Percentiles rank a stretch among this genome's conserved stretches.
phyloP scores from a whole-genome alignment of 2,329 filamentous ascomycete species.

The Alternaria sp. region DNA sequence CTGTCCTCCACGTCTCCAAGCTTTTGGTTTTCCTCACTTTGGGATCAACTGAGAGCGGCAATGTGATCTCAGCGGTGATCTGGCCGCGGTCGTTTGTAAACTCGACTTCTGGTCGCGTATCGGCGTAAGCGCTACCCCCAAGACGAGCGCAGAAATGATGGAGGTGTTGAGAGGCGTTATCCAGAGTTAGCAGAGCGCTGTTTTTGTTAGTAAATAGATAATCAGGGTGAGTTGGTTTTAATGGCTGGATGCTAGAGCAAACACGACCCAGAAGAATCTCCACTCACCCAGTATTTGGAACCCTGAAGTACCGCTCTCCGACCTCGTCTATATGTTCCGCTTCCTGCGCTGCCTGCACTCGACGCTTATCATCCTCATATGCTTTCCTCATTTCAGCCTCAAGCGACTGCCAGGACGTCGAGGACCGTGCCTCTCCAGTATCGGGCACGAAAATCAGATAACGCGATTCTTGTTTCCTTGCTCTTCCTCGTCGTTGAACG shows the following conservation, averaged over 20 bases:
- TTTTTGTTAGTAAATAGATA: not conserved
- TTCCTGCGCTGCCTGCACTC: conserved; percentile 56
- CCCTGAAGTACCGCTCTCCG: conserved; percentile 36
- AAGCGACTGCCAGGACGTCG: conserved; percentile 68
- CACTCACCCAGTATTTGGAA: conserved; percentile 42
- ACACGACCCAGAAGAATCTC: not conserved
- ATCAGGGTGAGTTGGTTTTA: not conserved
- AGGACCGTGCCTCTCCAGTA: conserved; percentile 34
- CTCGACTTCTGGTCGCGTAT: conserved; percentile 74
- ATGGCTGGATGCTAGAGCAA: not conserved
- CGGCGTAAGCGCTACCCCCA: conserved; percentile 66
- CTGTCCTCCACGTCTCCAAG: conserved; percentile 69
- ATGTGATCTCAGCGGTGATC: conserved; percentile 68
- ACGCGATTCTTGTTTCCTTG: conserved; percentile 65
- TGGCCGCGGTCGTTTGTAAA: conserved; percentile 52
- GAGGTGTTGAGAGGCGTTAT: conserved; percentile 79
- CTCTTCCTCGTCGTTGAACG: conserved; percentile 71
- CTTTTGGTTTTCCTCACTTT: conserved; percentile 66
- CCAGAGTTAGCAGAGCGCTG: conserved; percentile 74
- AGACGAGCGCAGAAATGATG: conserved; percentile 80
- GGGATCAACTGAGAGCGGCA: conserved; percentile 76
- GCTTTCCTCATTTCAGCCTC: conserved; percentile 77
- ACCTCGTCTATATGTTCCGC: conserved; percentile 61
- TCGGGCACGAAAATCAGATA: conserved; percentile 62
- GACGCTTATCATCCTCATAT: conserved; percentile 72